Evolutionary conservation across 2,329 filamentous ascomycete genomes (phyloP).

Genomic region (Atkinsonella hypoxylon): DNA sequence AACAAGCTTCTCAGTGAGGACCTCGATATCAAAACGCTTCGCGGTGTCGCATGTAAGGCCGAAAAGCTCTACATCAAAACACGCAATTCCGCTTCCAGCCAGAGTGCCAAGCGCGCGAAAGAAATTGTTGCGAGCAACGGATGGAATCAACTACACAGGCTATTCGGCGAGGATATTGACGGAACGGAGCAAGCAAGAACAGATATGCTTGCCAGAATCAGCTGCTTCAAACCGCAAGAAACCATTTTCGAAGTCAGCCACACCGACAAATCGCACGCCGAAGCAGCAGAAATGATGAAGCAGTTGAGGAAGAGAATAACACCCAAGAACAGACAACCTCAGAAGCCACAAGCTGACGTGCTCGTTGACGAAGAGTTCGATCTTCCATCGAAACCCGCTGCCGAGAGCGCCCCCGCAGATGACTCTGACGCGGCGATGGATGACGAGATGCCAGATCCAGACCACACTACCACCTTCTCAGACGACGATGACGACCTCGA

Average conservation of each 20-base stretch:
- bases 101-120: constrained; percentile 82
- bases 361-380: constrained; percentile 19
- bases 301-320: constrained; percentile 58
- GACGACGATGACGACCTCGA: constrained; percentile 48
- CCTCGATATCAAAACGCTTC: constrained; percentile 59
- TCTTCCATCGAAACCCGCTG: constrained; percentile 5
- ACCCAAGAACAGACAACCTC: constrained; percentile 34
- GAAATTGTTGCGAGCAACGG: constrained; percentile 57
- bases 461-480: neutral
- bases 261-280: constrained; percentile 50
- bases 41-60: constrained; percentile 68
- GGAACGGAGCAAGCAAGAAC: constrained; percentile 60
- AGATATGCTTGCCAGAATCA: constrained; percentile 79
- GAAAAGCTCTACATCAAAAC: constrained; percentile 89
- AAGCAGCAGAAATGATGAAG: constrained; percentile 66
- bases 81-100: constrained; percentile 75
- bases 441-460: constrained; percentile 6
- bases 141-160: constrained; percentile 64
- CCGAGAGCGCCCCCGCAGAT: constrained; percentile 11
- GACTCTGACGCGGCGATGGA: constrained; percentile 10
- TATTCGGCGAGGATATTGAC: constrained; percentile 63
- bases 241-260: constrained; percentile 93
- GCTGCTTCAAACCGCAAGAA: constrained; percentile 78
- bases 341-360: constrained; percentile 26
- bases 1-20: constrained; percentile 66